phyloP scores from a whole-genome alignment of 2,329 filamentous ascomycete genomes.

The Westerdykella sp. region DNA sequence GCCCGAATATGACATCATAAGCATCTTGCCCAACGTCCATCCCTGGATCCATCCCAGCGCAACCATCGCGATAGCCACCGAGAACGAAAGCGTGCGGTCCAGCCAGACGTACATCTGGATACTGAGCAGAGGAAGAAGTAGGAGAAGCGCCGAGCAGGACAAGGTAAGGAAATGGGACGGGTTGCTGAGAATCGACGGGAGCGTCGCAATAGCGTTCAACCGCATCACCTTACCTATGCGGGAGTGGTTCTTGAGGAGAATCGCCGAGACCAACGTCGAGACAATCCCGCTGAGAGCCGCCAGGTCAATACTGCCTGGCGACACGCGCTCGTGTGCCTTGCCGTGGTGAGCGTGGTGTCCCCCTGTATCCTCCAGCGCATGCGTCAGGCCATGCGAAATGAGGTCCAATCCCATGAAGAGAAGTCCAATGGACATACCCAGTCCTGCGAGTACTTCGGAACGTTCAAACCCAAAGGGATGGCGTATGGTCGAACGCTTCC shows the following conservation, averaged over 20 bases:
- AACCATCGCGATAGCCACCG: conserved; percentile 85
- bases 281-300: conserved; percentile 75
- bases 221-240: conserved; percentile 89
- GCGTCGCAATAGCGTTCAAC: conserved; percentile 70
- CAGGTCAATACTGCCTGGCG: conserved; percentile 71
- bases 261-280: conserved; percentile 78
- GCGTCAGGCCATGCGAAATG: conserved; percentile 87
- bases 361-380: conserved; percentile 72
- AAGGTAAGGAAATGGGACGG: conserved; percentile 93
- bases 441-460: conserved; percentile 88
- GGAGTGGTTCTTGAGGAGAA: conserved; percentile 82
- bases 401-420: conserved; percentile 97
- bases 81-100: conserved; percentile 72
- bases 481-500: conserved; percentile 84
- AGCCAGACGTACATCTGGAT: conserved; percentile 77
- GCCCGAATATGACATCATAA: conserved; percentile 80
- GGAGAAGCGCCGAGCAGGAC: conserved; percentile 72
- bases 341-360: conserved; percentile 59
- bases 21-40: conserved; percentile 81
- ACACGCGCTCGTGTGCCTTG: conserved; percentile 55
- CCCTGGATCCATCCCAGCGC: conserved; percentile 76
- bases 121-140: conserved; percentile 75
- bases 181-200: conserved; percentile 85
- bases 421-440: conserved; percentile 91
- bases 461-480: conserved; percentile 91